These are phyloP conservation scores for Solanum ahanhuiri DNA, from an alignment of 257 asterid genomes.

Conservation along the genomic window DNA sequence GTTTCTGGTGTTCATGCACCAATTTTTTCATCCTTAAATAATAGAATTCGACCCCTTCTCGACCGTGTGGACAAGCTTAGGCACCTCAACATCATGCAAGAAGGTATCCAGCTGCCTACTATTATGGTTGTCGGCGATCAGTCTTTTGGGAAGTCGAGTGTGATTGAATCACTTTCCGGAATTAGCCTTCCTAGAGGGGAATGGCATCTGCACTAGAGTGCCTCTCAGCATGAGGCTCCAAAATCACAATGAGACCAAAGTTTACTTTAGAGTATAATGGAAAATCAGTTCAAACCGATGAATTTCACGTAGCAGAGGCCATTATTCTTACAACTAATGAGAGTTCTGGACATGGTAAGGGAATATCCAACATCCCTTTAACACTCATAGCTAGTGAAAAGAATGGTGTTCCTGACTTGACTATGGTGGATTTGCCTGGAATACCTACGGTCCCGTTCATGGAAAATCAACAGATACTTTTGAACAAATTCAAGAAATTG, in stretches of 20 bases:
- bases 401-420: slow-evolving; percentile 29
- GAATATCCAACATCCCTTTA: slow-evolving; percentile 13
- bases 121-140: too few species aligned
- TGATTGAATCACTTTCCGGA: too few species aligned
- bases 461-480: slow-evolving; percentile 26
- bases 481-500: slow-evolving; percentile 16
- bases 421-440: slow-evolving; percentile 38
- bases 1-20: too few species aligned
- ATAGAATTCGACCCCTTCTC: too few species aligned
- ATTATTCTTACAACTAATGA: slow-evolving; percentile 11
- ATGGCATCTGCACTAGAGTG: too few species aligned
- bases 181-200: too few species aligned
- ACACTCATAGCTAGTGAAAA: slow-evolving; percentile 26
- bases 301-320: not conserved
- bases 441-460: slow-evolving; percentile 24
- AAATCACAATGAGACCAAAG: not conserved
- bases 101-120: too few species aligned
- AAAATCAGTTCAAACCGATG: not conserved
- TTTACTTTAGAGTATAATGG: not conserved
- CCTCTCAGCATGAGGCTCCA: not conserved
- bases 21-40: too few species aligned
- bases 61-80: too few species aligned
- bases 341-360: slow-evolving; percentile 26
- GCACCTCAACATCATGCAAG: too few species aligned
- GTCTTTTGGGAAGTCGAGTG: too few species aligned